A percentile compares a stretch with the other conserved stretches of the same genome.
phyloP scores from a whole-genome alignment of 805 yeast species.

The Ogataea paraovalis region DNA sequence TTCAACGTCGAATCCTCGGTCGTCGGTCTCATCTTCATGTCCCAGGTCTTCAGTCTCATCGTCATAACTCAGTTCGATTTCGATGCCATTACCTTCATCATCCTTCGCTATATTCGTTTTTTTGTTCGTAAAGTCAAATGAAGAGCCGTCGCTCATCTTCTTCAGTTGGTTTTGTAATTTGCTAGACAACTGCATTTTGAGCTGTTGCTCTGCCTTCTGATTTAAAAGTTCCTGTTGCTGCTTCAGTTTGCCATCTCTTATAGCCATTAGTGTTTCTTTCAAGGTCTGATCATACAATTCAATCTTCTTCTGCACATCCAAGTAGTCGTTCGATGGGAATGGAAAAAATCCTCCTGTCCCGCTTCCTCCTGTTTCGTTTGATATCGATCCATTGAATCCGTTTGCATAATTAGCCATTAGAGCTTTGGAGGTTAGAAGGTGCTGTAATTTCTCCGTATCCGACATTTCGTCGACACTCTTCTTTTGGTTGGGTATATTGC shows the following conservation, averaged over 20 bases:
- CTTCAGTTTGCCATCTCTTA: slow-evolving; percentile 12
- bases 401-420: slow-evolving; percentile 5
- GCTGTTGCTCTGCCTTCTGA: slow-evolving; percentile 2
- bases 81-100: slow-evolving; percentile 2
- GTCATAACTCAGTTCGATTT: not conserved
- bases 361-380: not conserved
- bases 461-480: slow-evolving; percentile 11
- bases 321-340: slow-evolving; percentile 8
- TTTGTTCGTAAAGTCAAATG: not conserved
- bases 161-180: not conserved
- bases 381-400: not conserved
- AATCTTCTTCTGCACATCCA: slow-evolving; percentile 16
- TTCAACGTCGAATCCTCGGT: slow-evolving; percentile 2
- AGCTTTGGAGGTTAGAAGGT: slow-evolving; percentile 14
- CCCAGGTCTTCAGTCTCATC: not conserved
- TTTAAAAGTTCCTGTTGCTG: slow-evolving; percentile 5
- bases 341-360: slow-evolving; percentile 4
- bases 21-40: not conserved
- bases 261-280: slow-evolving; percentile 16
- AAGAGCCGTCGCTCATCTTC: not conserved
- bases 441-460: slow-evolving; percentile 15
- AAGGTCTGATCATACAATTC: slow-evolving; percentile 18
- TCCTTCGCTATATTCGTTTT: not conserved
- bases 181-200: not conserved
- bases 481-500: not conserved